A percentile compares a stretch with the other conserved stretches of the same genome.
Conservation (phyloP, 2,329 filamentous ascomycete species). For the Aspergillus aculeatinus region DNA sequence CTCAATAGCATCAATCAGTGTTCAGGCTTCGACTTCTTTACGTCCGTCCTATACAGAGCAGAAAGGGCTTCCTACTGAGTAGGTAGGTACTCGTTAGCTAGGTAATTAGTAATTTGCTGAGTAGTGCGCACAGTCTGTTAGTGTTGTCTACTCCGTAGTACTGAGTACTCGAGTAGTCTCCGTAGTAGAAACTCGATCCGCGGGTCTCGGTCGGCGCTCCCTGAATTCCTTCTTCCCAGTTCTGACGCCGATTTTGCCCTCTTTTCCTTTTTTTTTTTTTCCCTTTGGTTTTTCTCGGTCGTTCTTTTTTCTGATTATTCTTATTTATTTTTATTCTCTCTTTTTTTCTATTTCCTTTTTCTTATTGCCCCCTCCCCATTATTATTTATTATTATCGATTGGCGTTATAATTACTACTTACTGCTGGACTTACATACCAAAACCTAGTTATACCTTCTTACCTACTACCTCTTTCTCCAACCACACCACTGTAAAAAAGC, state of each 20-base stretch:
- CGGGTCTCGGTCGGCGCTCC: conserved; percentile 21
- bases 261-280: conserved; percentile 15
- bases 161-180: background rate
- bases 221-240: conserved; percentile 22
- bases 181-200: conserved; percentile 12
- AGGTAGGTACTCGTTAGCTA: no score
- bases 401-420: conserved; percentile 18
- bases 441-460: conserved; percentile 5
- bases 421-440: conserved; percentile 8
- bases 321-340: conserved; percentile 17
- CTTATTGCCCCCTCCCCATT: conserved; percentile 11
- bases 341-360: conserved; percentile 9
- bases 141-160: no score
- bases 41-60: no score
- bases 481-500: conserved; percentile 20
- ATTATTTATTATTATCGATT: conserved; percentile 16
- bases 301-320: conserved; percentile 9
- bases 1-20: no score
- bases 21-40: no score
- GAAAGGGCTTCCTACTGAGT: no score
- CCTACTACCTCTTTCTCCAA: background rate
- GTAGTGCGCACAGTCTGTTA: no score
- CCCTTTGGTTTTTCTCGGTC: conserved; percentile 1
- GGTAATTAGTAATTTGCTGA: no score
- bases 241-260: conserved; percentile 13